Base-by-base conservation (phyloP, 2,329 filamentous ascomycete species). In the Colletotrichum theobromicola region DNA sequence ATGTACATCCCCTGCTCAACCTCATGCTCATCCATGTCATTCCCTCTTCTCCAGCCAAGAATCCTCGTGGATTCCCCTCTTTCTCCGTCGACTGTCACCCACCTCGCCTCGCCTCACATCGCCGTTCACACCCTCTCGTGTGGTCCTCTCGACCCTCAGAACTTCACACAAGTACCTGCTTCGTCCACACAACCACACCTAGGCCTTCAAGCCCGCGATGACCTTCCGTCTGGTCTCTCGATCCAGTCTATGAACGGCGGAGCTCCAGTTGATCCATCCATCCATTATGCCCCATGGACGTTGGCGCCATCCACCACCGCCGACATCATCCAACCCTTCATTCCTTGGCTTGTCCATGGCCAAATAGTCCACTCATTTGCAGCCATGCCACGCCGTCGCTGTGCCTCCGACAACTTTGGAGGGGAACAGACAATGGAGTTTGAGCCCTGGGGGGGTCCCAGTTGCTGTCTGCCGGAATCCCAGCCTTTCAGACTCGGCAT, bases 231-330 rank as follows among this genome's bases (percentile, higher is more conserved):
- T 24, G 26, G 35, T 68, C 58, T 37, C 46, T 42, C 42, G 32
- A 63, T 16, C 26, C 62, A 58, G 30, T 34, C 69, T n/a, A 34
- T 34, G 66, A 50, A 50, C 10, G 42, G 42, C 42, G n/a, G 42
- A 50, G 42, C 18, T 60, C 60, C 66, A 50, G n/a, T 34, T 50
- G 34, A 62, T 71, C 67, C 68, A 61, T 74, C 71, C 67, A 65
- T 74, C 55, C 70, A 53, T 46, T 37, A 26, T 64, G 71, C n/a
- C 42, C 42, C n/a, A 13, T 50, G 12, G 24, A 35, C 42, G 32
- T 28, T 61, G 42, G 67, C 55, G 60, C 30, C 37, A 55, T 65
- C 71, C 66, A 60, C 65, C 42, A 67, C 71, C 66, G 42, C 65
- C 64, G 67, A 74, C 71, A 70, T 60, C 50, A 70, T 60, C 30